phyloP scores from a whole-genome alignment of 164 flowering plant genomes.

The Macadamia tetraphylla region DNA sequence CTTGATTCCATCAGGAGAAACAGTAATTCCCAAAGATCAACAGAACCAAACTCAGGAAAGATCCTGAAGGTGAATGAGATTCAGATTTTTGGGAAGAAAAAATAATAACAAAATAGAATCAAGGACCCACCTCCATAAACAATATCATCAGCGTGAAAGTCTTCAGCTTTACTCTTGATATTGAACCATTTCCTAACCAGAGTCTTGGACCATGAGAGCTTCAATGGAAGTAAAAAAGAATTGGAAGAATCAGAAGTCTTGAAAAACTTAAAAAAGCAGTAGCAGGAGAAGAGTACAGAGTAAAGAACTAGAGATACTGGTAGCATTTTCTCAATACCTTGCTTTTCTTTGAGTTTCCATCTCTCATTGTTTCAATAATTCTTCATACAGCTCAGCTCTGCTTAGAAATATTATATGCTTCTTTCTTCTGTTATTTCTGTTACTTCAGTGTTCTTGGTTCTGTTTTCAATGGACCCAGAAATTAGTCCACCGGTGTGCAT shows the following conservation, averaged over 20 bases:
- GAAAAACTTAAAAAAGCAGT: neutral
- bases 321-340: constrained; percentile 44
- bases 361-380: constrained; percentile 72
- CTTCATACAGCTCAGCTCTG: constrained; percentile 46
- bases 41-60: neutral
- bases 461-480: neutral
- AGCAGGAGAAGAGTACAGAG: neutral
- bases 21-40: neutral
- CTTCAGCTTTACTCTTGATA: constrained; percentile 70
- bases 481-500: neutral
- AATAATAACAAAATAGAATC: neutral
- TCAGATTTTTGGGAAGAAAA: neutral
- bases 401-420: constrained; percentile 5
- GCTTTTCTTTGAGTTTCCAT: constrained; percentile 82
- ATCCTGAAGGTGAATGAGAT: neutral
- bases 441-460: constrained; percentile 2
- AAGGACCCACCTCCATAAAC: constrained; percentile 40
- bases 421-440: neutral
- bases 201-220: constrained; percentile 87
- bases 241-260: constrained; percentile 12
- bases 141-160: constrained; percentile 67
- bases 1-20: neutral
- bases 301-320: neutral
- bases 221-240: constrained; percentile 14
- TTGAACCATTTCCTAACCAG: constrained; percentile 85